Conservation (phyloP, 2,329 filamentous ascomycete species). For the Westerdykella sp. region DNA sequence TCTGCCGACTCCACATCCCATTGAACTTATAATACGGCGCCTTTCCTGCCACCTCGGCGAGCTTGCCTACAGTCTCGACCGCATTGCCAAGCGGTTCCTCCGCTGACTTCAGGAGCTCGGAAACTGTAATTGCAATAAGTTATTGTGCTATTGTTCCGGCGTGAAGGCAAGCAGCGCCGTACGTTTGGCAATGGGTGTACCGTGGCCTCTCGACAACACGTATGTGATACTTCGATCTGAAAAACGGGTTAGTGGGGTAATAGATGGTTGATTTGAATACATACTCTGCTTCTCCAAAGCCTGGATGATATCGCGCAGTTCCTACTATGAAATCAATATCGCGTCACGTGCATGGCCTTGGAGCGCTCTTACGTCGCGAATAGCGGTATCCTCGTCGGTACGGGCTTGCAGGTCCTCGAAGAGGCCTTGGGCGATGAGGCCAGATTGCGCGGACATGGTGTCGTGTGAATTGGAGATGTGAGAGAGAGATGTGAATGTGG, state of each 20-base stretch:
- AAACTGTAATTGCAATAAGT: conserved; percentile 47
- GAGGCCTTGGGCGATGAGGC: conserved; percentile 71
- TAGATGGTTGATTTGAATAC: conserved; percentile 9
- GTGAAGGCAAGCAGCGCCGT: conserved; percentile 24
- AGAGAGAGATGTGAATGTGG: no score
- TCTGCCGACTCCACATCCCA: conserved; percentile 71
- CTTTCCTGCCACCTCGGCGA: conserved; percentile 68
- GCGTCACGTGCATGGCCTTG: conserved; percentile 18
- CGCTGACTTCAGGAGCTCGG: conserved; percentile 61
- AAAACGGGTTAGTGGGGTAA: not conserved
- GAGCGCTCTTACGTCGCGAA: conserved; percentile 58
- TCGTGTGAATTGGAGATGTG: not conserved
- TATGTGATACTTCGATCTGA: conserved; percentile 70
- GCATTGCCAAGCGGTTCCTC: conserved; percentile 66
- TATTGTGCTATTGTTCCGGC: not conserved
- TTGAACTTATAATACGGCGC: conserved; percentile 99
- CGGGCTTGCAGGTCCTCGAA: conserved; percentile 83
- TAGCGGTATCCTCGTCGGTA: conserved; percentile 77
- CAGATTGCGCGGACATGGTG: conserved; percentile 30
- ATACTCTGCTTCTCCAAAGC: conserved; percentile 69
- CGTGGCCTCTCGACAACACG: conserved; percentile 81
- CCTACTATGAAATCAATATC: conserved; percentile 40
- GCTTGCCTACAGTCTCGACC: conserved; percentile 61
- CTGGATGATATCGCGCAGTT: conserved; percentile 74
- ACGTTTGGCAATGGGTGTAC: conserved; percentile 64